Evolutionary conservation across 1,139 yeast genomes (phyloP), one percentile per base, ranked within the genome.

Genomic region (Hemisphaericaspora lyxosophila): DNA sequence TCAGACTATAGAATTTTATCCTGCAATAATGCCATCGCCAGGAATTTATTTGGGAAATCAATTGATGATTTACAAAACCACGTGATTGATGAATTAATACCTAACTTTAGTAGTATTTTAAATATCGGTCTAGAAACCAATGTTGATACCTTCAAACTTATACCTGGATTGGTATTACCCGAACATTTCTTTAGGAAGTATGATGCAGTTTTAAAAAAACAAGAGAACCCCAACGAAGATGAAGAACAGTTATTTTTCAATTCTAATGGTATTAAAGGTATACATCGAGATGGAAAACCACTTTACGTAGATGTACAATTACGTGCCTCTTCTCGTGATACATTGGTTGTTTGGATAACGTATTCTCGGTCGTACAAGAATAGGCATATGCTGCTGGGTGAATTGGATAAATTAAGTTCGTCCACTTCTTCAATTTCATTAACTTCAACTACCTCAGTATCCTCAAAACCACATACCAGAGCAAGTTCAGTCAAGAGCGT

Each of bases 121-220:
- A 60, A 65, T 4, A 56, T 63, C 19, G 82, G 87, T 2, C 55
- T 72, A 15, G 58, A 55, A 3, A 70, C 70, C 26, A 70, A 56
- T 34, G 42, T 67, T 27, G 73, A 75, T 43, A 44, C 59, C 31
- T 50, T 62, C 36, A 48, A 64, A 44, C 43, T 75, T 53, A 45
- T 86, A 76, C 53, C 72, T 63, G 64, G 95, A 0, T 56, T 71
- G 32, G 78, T 89, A 0, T 64, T 89, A 12, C 96, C 96, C 0
- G 97, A 89, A 57, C 96, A 89, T 60, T 84, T 85, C 55, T 88
- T 89, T 60, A 72, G 97, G 47, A 82, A 81, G 42, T 70, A 66
- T 45, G 64, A 67, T 43, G 67, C 73, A 2, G 47, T 55, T 3
- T 42, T 64, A 20, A 54, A 53, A 31, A 42, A 43, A 31, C 39